Evolutionary conservation across 441 rosid species (phyloP), one percentile per base, ranked within the genome.

Genomic region (Raphanus hybrid): DNA sequence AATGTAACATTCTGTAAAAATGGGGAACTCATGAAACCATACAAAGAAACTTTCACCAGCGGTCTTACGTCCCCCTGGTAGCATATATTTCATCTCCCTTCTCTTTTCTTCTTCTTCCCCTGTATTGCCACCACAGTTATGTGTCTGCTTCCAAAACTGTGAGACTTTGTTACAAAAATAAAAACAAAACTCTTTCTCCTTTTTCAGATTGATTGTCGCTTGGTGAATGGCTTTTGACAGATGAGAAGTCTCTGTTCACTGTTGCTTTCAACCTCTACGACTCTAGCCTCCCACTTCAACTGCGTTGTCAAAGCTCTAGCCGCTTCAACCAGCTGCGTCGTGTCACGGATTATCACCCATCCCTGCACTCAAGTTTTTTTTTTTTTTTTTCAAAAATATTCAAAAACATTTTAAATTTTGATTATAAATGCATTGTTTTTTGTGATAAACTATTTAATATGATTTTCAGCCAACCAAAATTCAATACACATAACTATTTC

Each of bases 261-360:
- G 87, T 82, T 91, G 82, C 92, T 91, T 65, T 92, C 98, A 2
- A 87, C 82, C 77, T 94, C 99, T 50, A 87, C 69, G 5, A 96
- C 88, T 74, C 99, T 84, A 1, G 98, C 99, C 16, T 96, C 99
- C 99, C 99, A 96, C 82, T 89, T 96, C 85, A 96, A 78, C 77
- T 80, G 84, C 2, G 96, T 65, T 0, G 90, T 83, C 70, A 87
- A 81, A 54, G 87, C 77, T 87, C 99, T 94, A 34, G 92, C 97
- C 34, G 81, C 77, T 82, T 96, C 98, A 11, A 96, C 81, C 4
- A 92, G 87, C 14, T 87, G 80, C 12, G 83, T 85, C 11, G 88
- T 85, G 81, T 96, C 99, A 3, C 87, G 96, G 80, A 96, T 84
- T 72, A 96, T 89, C 69, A 92, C 89, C 99, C 99, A 96, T 70